phyloP scores from a whole-genome alignment of 2,329 filamentous ascomycete species.

The Fusarium sp. region DNA sequence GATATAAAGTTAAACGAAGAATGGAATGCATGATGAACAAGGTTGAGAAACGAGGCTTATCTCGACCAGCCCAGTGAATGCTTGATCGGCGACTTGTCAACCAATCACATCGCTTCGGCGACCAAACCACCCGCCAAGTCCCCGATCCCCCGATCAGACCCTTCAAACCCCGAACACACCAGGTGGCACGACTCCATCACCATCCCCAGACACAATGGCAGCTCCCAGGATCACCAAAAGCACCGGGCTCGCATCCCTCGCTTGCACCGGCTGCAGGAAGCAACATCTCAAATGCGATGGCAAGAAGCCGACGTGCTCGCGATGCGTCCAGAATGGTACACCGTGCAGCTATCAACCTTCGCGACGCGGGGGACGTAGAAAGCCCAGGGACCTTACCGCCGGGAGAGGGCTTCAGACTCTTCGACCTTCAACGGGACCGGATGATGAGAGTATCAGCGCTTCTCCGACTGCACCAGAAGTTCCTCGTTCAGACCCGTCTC shows the following conservation, averaged over 20 bases:
- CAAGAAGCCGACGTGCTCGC: conserved; percentile 35
- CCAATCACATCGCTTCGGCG: background rate
- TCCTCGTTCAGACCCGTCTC: background rate
- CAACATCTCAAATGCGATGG: conserved; percentile 42
- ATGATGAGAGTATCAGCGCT: background rate
- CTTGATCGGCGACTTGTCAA: background rate
- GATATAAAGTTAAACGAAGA: background rate
- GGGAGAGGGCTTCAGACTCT: background rate
- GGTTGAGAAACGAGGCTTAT: background rate
- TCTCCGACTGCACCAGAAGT: background rate
- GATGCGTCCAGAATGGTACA: conserved; percentile 20
- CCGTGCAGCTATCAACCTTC: conserved; percentile 39
- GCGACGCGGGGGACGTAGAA: conserved; percentile 36
- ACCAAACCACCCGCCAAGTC: background rate
- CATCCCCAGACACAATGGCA: conserved; percentile 16
- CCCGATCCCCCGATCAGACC: background rate
- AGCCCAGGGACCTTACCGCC: conserved; percentile 1
- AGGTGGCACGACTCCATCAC: background rate
- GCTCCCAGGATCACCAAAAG: conserved; percentile 12
- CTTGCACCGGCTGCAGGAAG: conserved; percentile 38
- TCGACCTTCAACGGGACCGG: background rate
- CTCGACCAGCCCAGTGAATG: background rate
- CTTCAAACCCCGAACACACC: background rate
- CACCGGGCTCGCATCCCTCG: conserved; percentile 26
- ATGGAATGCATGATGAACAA: background rate